Percentiles rank a stretch among this genome's conserved stretches.
phyloP scores from a whole-genome alignment of 2,329 filamentous ascomycete genomes.

The Fusarium sp. region DNA sequence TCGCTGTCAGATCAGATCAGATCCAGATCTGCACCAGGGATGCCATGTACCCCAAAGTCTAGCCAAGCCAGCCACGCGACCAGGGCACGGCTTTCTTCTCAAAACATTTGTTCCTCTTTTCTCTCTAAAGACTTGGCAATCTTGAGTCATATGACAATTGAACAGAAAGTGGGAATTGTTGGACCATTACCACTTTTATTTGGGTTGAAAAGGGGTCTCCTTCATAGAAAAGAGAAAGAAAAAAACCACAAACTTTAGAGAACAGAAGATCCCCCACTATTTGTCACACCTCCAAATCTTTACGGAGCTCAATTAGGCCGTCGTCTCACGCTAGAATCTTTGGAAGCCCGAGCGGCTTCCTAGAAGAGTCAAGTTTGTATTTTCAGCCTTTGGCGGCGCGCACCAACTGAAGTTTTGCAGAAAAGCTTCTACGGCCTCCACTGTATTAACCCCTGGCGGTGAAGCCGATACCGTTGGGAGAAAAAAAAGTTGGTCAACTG shows the following conservation, averaged over 20 bases:
- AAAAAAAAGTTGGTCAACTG: neutral
- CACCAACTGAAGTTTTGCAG: neutral
- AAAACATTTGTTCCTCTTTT: neutral
- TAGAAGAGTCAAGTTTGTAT: conserved; percentile 32
- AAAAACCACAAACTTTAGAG: neutral
- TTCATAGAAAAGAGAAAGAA: neutral
- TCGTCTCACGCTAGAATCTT: conserved; percentile 46
- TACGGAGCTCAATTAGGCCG: conserved; percentile 26
- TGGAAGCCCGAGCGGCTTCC: conserved; percentile 26
- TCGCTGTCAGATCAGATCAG: conserved; percentile 24
- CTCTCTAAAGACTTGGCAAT: neutral
- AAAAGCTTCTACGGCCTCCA: neutral
- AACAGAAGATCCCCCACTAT: conserved; percentile 24
- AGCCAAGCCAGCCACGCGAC: conserved; percentile 19
- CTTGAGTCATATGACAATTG: no score
- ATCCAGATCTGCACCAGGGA: conserved; percentile 35
- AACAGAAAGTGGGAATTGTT: neutral
- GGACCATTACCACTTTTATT: neutral
- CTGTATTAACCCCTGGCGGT: conserved; percentile 13
- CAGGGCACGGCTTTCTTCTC: neutral
- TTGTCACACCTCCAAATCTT: conserved; percentile 7
- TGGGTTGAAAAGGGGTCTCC: neutral
- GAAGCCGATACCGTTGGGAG: conserved; percentile 13
- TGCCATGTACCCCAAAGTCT: conserved; percentile 12
- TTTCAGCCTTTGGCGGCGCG: neutral